Percentiles rank a stretch among this genome's conserved stretches.
These are phyloP conservation scores for Diaporthe citrichinensis DNA, from an alignment of 2,329 filamentous ascomycete species.

Conservation along the genomic window DNA sequence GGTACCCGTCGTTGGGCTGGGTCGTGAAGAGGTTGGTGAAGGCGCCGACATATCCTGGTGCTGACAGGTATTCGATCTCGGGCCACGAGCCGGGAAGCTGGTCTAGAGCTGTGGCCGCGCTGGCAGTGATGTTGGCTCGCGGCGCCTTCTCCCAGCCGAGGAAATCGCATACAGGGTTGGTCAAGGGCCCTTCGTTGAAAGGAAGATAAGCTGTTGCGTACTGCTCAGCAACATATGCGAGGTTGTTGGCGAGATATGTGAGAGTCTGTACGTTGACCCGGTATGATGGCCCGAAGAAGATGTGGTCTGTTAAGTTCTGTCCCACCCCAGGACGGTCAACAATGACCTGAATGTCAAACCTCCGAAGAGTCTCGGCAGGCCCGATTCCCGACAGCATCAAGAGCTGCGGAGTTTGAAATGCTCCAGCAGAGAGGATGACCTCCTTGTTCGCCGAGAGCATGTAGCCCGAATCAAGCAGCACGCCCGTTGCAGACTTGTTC, in stretches of 20 bases:
- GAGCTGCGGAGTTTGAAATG: conserved; percentile 57
- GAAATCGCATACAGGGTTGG: conserved; percentile 9
- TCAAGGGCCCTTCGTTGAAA: conserved; percentile 8
- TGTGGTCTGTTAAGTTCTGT: conserved; percentile 28
- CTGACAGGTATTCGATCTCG: conserved; percentile 21
- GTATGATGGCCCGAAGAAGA: conserved; percentile 23
- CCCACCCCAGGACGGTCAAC: conserved; percentile 46
- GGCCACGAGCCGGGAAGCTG: conserved; percentile 26
- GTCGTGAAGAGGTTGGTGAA: conserved; percentile 20
- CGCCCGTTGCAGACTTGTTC: conserved; percentile 29
- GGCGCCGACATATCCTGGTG: neutral
- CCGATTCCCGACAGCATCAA: conserved; percentile 46
- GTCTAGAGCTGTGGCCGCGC: neutral
- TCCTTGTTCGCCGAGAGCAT: conserved; percentile 46
- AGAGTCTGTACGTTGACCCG: conserved; percentile 15
- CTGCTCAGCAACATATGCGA: neutral
- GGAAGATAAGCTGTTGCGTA: neutral
- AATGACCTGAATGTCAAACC: conserved; percentile 48
- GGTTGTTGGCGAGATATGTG: conserved; percentile 4
- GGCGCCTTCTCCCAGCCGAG: conserved; percentile 28
- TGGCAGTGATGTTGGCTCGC: neutral
- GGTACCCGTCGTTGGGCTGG: neutral
- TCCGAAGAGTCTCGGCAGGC: conserved; percentile 42
- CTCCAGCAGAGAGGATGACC: conserved; percentile 59
- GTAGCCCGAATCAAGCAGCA: neutral